Evolutionary conservation across 805 yeast species (phyloP).

Genomic region (Candida gorgasii): DNA sequence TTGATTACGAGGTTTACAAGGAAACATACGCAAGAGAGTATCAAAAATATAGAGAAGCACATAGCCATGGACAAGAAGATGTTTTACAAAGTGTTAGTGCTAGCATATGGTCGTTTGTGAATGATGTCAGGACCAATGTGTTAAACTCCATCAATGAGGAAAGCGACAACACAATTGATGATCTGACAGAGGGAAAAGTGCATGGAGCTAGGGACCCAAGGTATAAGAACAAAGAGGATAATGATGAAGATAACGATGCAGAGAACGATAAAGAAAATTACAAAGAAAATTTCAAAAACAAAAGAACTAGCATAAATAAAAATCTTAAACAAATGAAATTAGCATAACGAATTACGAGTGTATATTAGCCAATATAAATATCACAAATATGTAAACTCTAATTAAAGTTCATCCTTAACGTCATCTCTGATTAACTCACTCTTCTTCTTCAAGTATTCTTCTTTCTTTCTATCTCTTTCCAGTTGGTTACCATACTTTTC

Average conservation of each 20-base stretch:
- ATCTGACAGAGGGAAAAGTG: background rate
- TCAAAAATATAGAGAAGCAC: slow-evolving; percentile 27
- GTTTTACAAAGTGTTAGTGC: slow-evolving; percentile 43
- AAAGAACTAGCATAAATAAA: background rate
- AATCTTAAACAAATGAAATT: background rate
- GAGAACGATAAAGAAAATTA: background rate
- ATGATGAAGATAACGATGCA: background rate
- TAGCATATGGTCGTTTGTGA: slow-evolving; percentile 45
- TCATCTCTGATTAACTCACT: slow-evolving; percentile 10
- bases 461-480: slow-evolving; percentile 26
- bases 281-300: background rate
- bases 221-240: too few relatives aligned
- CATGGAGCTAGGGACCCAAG: background rate
- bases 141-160: slow-evolving; percentile 16
- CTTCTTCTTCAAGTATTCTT: slow-evolving; percentile 14
- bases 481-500: slow-evolving; percentile 28
- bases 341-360: background rate
- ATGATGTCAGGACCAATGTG: slow-evolving; percentile 40
- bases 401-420: slow-evolving; percentile 13
- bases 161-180: background rate
- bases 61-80: slow-evolving; percentile 25
- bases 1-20: slow-evolving; percentile 1
- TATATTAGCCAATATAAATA: background rate
- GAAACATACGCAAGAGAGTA: slow-evolving; percentile 17
- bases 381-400: background rate